Base-by-base conservation (phyloP, 2,329 filamentous ascomycete species). In the Colletotrichum tropicicola region DNA sequence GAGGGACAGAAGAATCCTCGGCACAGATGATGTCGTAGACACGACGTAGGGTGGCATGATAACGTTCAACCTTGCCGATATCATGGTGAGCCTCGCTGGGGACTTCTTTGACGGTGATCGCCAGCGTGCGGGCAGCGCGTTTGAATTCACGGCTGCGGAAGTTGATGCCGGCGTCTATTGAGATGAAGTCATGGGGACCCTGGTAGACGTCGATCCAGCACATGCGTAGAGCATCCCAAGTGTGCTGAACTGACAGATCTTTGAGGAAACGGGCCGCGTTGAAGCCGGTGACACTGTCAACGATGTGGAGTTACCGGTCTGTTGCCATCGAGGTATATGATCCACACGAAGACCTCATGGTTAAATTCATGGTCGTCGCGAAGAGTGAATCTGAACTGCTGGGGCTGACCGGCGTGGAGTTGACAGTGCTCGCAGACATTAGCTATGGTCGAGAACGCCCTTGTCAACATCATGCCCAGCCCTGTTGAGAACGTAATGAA, bases 341-440 rank as follows among this genome's bases (percentile, higher is more conserved):
- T 17, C 6, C 15, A 8, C 2, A 12, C 37, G 10, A 39, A 13
- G 10, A 39, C n/a, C 7, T 39, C 37, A n/a, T 39, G 15, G 37
- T 39, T 39, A 13, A 39, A 39, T n/a, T 8, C 72, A 59, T 80
- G 74, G 5, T 67, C 49, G 8, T 77, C 75, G 45, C 71, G 70
- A 7, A 51, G 2, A 5, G 8, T 17, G 8, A 51, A 51, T 13
- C n/a, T 35, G 12, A 51, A 51, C 2, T 17, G 0, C 1, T 19
- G 3, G 2, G 17, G 48, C 3, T 7, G 8, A 3, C 15, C 6
- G 3, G 5, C 5, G 17, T 51, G 19, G 1, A 51, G 6, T 19
- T 51, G 28, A 28, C 30, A 51, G 2, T 51, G 10, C 5, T 39
- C 10, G 21, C 17, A 51, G 8, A 21, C 2, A 9, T 23, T 51